These are phyloP conservation scores for Wallemia hederae DNA, from an alignment of 1,284 basidiomycete genomes.

Conservation along the genomic window DNA sequence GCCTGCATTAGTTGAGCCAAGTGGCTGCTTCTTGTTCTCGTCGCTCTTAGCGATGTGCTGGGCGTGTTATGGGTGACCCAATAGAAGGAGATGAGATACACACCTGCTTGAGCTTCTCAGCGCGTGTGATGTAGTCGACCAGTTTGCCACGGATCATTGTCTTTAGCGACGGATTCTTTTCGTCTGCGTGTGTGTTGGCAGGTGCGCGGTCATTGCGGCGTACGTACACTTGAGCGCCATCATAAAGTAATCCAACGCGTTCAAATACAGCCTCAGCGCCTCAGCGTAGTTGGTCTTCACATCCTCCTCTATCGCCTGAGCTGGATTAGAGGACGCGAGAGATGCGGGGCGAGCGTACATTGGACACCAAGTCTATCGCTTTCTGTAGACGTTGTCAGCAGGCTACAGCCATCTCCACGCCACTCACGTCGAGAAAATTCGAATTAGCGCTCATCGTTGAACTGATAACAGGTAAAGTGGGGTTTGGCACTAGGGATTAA, in stretches of 20 bases:
- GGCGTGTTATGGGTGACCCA: not conserved
- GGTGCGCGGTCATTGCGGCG: not conserved
- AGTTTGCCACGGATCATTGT: slow-evolving; percentile 65
- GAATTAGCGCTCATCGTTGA: slow-evolving; percentile 12
- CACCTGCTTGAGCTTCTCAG: slow-evolving; percentile 59
- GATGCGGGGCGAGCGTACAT: slow-evolving; percentile 10
- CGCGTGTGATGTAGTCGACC: slow-evolving; percentile 68
- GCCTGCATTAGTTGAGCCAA: slow-evolving; percentile 32
- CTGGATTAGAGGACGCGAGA: not conserved
- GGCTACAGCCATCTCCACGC: not conserved
- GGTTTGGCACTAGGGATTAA: not conserved
- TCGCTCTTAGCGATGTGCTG: slow-evolving; percentile 30
- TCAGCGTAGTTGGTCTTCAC: slow-evolving; percentile 75
- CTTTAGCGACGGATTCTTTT: slow-evolving; percentile 87
- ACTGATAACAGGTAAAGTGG: not conserved
- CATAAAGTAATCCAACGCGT: slow-evolving; percentile 94
- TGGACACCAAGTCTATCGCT: slow-evolving; percentile 79
- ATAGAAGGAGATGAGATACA: slow-evolving; percentile 8
- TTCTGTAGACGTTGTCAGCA: slow-evolving; percentile 24
- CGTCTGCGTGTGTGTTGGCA: slow-evolving; percentile 26
- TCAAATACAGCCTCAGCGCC: slow-evolving; percentile 53
- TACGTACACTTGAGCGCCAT: slow-evolving; percentile 46
- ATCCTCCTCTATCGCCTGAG: slow-evolving; percentile 67
- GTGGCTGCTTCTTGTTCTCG: slow-evolving; percentile 40
- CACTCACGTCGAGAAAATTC: slow-evolving; percentile 23